Evolutionary conservation across 352 stramenopile species (phyloP).

Genomic region (Phytophthora idaei): DNA sequence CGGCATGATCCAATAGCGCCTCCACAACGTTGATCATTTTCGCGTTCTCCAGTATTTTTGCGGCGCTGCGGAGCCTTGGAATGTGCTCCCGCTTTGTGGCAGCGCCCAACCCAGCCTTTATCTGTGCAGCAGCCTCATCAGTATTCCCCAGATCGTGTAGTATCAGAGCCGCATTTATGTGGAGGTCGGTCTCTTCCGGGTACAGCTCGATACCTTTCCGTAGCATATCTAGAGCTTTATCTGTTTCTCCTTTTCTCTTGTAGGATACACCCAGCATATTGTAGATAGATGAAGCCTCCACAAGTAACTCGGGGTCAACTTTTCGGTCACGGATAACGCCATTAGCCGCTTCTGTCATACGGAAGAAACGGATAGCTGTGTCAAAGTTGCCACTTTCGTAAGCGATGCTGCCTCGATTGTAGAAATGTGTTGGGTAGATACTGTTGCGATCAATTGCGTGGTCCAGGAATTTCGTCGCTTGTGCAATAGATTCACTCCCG

Average conservation of each 20-base stretch:
- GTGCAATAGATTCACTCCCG: slow-evolving; percentile 35
- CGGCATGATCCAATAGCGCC: slow-evolving; percentile 26
- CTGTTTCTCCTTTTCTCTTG: slow-evolving; percentile 27
- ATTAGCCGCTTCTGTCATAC: slow-evolving; percentile 41
- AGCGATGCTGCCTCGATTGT: slow-evolving; percentile 41
- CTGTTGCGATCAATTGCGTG: slow-evolving; percentile 33
- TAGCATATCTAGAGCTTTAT: slow-evolving; percentile 41
- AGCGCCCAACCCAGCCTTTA: slow-evolving; percentile 24
- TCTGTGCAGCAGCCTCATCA: slow-evolving; percentile 27
- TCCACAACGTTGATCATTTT: slow-evolving; percentile 22
- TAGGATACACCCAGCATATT: slow-evolving; percentile 57
- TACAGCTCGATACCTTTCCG: slow-evolving; percentile 42
- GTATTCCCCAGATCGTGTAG: slow-evolving; percentile 27
- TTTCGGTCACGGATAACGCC: slow-evolving; percentile 31
- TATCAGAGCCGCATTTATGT: slow-evolving; percentile 57
- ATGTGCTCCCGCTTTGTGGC: slow-evolving; percentile 26
- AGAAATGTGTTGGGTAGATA: slow-evolving; percentile 49
- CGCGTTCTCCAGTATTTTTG: slow-evolving; percentile 12
- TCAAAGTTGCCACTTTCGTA: slow-evolving; percentile 45
- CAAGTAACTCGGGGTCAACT: slow-evolving; percentile 49
- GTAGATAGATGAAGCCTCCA: slow-evolving; percentile 40
- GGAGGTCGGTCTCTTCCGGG: slow-evolving; percentile 44
- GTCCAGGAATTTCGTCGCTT: slow-evolving; percentile 40
- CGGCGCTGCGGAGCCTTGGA: slow-evolving; percentile 26
- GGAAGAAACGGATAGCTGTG: slow-evolving; percentile 41